Evolutionary conservation across 2,329 filamentous ascomycete genomes (phyloP), one percentile per base, ranked within the genome.

Genomic region (Curvularia lunata): DNA sequence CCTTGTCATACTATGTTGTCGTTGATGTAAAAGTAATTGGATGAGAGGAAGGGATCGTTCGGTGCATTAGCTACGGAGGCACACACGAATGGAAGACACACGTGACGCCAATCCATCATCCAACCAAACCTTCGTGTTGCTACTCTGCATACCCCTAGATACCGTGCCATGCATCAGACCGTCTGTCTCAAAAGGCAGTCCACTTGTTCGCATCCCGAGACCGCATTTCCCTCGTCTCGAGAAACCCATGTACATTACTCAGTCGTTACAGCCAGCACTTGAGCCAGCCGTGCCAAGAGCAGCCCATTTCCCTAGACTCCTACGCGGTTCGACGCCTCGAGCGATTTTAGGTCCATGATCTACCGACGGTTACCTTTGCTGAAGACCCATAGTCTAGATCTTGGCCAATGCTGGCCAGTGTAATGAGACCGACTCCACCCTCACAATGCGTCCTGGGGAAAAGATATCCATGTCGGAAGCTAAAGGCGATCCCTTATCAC

Each of bases 401-500:
- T 49, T 23, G 47, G 47, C 21, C 47, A 49, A 49, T 45, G 25
- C 18, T 49, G 16, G 32, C 23, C 6, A 18, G 8, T 27, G 34
- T 38, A 40, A 16, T 37, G 30, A 19, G 7, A 8, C 27, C 28
- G 45, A 37, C 47, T 49, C 47, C 47, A 49, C 47, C 34, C 18
- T 16, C 19, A 37, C 47, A 40, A 49, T 38, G 47, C 47, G 47
- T 49, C 34, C 47, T 49, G 34, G 47, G 47, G 47, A 40, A 49
- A 25, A 27, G 19, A 23, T 27, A 49, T 40, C 47, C 47, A 49
- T 49, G 25, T 32, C 47, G 47, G 47, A 37, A 49, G 47, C 47
- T 49, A 49, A 49, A 49, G 32, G 32, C 47, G 47, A 49, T 49
- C 32, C 10, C 25, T 18, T 6, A 27, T 42, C 23, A 42, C 40